Evolutionary conservation across 2,329 filamentous ascomycete genomes (phyloP).

Genomic region (Dryadomyces sulphureus): DNA sequence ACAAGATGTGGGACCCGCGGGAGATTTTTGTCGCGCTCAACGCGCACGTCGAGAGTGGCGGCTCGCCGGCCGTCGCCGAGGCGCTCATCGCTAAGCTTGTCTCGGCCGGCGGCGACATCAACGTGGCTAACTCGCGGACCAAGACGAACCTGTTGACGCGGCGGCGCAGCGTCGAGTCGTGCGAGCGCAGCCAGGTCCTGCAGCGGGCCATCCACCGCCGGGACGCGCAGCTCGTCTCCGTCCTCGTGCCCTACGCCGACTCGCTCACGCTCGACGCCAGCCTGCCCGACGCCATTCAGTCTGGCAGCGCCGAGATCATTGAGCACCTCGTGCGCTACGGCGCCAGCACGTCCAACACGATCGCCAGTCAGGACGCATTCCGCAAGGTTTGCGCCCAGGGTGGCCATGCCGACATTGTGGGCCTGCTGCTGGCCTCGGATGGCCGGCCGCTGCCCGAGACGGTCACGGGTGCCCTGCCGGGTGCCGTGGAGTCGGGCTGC

Average conservation of each 20-base stretch:
- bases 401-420: conserved; percentile 29
- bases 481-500: conserved; percentile 33
- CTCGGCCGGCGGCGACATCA: conserved; percentile 34
- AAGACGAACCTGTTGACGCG: conserved; percentile 32
- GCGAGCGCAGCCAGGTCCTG: conserved; percentile 32
- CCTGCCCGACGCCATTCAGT: conserved; percentile 32
- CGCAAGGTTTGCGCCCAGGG: conserved; percentile 32
- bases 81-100: conserved; percentile 35
- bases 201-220: conserved; percentile 39
- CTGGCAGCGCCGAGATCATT: conserved; percentile 25
- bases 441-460: conserved; percentile 27
- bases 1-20: conserved; percentile 31
- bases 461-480: conserved; percentile 35
- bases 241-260: conserved; percentile 39
- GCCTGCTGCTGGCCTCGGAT: conserved; percentile 32
- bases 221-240: conserved; percentile 36
- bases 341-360: conserved; percentile 30
- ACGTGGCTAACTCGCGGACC: conserved; percentile 29
- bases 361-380: conserved; percentile 38
- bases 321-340: conserved; percentile 36
- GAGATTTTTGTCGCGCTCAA: conserved; percentile 38
- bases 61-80: conserved; percentile 40
- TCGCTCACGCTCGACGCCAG: conserved; percentile 32
- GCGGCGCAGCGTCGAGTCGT: conserved; percentile 33
- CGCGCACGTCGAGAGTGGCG: conserved; percentile 30